A percentile compares a stretch with the other conserved stretches of the same genome.
Conservation (phyloP, 2,329 filamentous ascomycete genomes). For the Trichoderma oligosporum region DNA sequence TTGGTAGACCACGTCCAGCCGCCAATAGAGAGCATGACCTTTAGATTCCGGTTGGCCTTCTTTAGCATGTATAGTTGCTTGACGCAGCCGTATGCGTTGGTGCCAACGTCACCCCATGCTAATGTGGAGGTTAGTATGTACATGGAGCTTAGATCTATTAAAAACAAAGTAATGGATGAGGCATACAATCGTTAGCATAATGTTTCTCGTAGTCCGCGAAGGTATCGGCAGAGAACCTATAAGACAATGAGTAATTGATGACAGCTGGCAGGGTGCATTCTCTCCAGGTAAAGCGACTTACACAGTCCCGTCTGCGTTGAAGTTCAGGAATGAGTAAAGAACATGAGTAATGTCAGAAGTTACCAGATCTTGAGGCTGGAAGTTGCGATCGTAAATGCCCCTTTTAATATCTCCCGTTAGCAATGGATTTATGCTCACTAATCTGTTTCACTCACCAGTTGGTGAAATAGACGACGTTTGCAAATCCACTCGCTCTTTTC, state of each 20-base stretch:
- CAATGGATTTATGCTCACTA: not conserved
- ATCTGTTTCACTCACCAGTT: slow-evolving; percentile 42
- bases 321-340: slow-evolving; percentile 77
- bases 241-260: not conserved
- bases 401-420: slow-evolving; percentile 30
- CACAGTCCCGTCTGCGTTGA: slow-evolving; percentile 68
- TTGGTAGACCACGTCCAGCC: slow-evolving; percentile 81
- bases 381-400: slow-evolving; percentile 74
- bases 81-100: slow-evolving; percentile 74
- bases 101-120: slow-evolving; percentile 60
- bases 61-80: slow-evolving; percentile 79
- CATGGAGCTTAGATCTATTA: not conserved
- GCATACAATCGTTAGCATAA: slow-evolving; percentile 61
- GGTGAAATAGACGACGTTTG: slow-evolving; percentile 45
- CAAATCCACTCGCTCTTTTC: slow-evolving; percentile 25
- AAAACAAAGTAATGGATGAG: not conserved
- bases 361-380: slow-evolving; percentile 67
- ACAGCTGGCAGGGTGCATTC: not conserved
- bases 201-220: slow-evolving; percentile 72
- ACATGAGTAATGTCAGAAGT: slow-evolving; percentile 70
- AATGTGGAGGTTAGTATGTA: slow-evolving; percentile 6
- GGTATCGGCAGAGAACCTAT: slow-evolving; percentile 59
- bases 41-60: slow-evolving; percentile 71
- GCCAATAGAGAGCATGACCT: slow-evolving; percentile 75
- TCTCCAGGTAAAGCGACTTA: slow-evolving; percentile 35